A percentile compares a stretch with the other conserved stretches of the same genome.
Conservation (phyloP, 1,139 yeast genomes). For the Arxiozyma telluris region DNA sequence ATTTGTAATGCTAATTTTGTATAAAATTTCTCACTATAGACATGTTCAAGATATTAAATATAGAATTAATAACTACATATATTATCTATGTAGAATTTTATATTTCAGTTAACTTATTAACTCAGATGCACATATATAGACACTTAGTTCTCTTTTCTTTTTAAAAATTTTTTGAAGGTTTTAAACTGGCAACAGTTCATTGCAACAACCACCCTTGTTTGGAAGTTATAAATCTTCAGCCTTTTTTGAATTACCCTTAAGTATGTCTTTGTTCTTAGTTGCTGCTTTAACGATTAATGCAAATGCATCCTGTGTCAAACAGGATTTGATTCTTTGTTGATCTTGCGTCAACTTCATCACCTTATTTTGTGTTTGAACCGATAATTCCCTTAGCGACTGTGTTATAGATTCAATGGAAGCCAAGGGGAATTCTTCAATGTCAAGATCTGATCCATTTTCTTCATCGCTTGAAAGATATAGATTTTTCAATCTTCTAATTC, state of each 20-base stretch:
- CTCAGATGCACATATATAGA: neutral
- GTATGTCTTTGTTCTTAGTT: slow-evolving; percentile 54
- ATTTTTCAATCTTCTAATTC: slow-evolving; percentile 57
- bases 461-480: slow-evolving; percentile 38
- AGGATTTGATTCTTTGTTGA: slow-evolving; percentile 26
- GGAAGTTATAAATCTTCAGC: neutral
- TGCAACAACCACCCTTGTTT: neutral
- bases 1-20: too few relatives aligned
- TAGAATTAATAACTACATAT: too few relatives aligned
- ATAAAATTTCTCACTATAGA: neutral
- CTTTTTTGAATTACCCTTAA: slow-evolving; percentile 1
- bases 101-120: neutral
- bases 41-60: too few relatives aligned
- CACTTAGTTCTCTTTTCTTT: too few relatives aligned
- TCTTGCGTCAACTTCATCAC: slow-evolving; percentile 8
- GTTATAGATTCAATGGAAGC: slow-evolving; percentile 11
- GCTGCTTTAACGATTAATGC: slow-evolving; percentile 72
- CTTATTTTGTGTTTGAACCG: slow-evolving; percentile 8
- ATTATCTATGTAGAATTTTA: too few relatives aligned
- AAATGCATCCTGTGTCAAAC: slow-evolving; percentile 42
- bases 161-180: too few relatives aligned
- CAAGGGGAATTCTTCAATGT: slow-evolving; percentile 15
- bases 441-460: slow-evolving; percentile 41
- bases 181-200: neutral
- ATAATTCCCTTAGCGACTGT: slow-evolving; percentile 13